These are phyloP conservation scores for Phanerochaete carnosa DNA, from an alignment of 768 basidiomycete genomes.

Conservation along the genomic window DNA sequence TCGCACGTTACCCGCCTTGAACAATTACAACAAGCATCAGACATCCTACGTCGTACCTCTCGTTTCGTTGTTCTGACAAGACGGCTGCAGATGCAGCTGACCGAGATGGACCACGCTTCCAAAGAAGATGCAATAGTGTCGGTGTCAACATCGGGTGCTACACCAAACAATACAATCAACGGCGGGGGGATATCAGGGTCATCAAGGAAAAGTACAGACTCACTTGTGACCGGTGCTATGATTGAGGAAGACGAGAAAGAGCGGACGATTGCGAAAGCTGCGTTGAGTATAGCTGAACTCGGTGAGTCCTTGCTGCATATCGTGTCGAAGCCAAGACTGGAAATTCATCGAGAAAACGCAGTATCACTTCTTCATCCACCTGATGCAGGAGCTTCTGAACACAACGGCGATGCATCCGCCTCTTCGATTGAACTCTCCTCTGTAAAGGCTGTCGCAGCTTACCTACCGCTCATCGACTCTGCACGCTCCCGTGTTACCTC, in stretches of 20 bases:
- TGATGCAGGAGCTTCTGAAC: not conserved
- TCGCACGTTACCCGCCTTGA: conserved; percentile 69
- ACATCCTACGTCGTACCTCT: conserved; percentile 78
- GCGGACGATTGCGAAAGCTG: conserved; percentile 87
- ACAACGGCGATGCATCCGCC: not conserved
- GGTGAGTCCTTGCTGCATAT: conserved; percentile 41
- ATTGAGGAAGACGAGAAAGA: conserved; percentile 73
- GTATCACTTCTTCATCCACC: conserved; percentile 2
- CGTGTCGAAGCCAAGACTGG: not conserved
- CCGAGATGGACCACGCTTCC: conserved; percentile 46
- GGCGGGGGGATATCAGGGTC: conserved; percentile 7
- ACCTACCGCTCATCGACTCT: conserved; percentile 70
- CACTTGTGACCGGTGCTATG: conserved; percentile 16
- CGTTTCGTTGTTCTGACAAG: conserved; percentile 83
- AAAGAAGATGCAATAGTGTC: conserved; percentile 7
- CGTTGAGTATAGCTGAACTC: conserved; percentile 90
- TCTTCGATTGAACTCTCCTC: conserved; percentile 53
- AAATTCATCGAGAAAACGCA: not conserved
- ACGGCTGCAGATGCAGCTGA: conserved; percentile 84
- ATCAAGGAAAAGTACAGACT: conserved; percentile 9
- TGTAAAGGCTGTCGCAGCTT: conserved; percentile 65
- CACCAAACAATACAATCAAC: conserved; percentile 8
- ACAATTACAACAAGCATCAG: conserved; percentile 78
- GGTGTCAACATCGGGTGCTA: not conserved
- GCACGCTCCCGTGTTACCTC: conserved; percentile 66